Base-by-base conservation (phyloP, 371 early-diverging fungal genomes). In the Sporodiniella umbellata region DNA sequence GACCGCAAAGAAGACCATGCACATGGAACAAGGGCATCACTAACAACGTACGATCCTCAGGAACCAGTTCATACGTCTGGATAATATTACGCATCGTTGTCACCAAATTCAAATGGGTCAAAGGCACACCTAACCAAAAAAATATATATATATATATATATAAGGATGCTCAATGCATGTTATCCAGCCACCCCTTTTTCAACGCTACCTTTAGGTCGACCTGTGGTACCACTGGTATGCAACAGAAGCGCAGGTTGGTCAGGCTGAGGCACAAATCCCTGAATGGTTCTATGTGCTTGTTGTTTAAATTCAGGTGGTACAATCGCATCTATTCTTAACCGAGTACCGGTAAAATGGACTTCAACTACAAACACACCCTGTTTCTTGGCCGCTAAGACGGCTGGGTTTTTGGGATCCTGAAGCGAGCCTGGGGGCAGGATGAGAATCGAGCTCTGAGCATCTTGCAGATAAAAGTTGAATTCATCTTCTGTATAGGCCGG, bases 11-110 rank as follows among this genome's bases (percentile, higher is more conserved):
- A 19, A 94, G 69, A 7, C 95, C 95, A 54, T 94, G 93, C 0
- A 93, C 93, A 58, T 94, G 95, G 75, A 92, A 92, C n/a, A 94
- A 75, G 4, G 95, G 94, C 94, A 93, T 93, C 10, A 93, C 93
- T 24, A 92, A 50, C 48, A 84, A 72, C 2, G 89, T 82, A 7
- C 80, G 58, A 62, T 94, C 95, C 2, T 48, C 28, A 8, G 78
- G 55, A 1, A 58, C 59, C 21, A 94, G 71, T 24, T 81, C 59
- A 60, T 90, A 92, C 3, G 92, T 87, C 11, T 64, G 46, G 14
- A 78, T 56, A 45, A 92, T 91, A 66, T 92, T 93, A 22, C 58
- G 58, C 81, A 92, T 84, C 0, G 90, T 81, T 14, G 79, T 80
- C 4, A 83, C 66, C 26, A 94, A 65, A 63, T 92, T 92, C 31